Conservation (phyloP, 225 moss, liverwort and hornwort genomes). For the Marchantia polymorpha region DNA sequence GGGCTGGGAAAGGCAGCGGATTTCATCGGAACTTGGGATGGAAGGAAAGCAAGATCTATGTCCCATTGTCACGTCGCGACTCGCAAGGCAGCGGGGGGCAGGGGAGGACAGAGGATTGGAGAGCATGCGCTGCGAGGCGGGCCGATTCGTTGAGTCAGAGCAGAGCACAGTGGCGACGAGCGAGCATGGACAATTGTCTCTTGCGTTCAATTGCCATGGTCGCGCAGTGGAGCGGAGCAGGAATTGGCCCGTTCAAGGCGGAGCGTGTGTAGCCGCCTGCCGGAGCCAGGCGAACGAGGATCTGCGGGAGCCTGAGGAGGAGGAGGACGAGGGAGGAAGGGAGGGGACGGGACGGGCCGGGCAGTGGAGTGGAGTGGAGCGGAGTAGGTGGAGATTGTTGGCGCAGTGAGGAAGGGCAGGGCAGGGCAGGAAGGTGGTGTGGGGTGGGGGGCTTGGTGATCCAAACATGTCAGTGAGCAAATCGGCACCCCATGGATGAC, state of each 20-base stretch:
- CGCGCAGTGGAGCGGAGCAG: neutral
- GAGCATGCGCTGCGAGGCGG: too few relatives aligned
- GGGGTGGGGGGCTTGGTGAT: neutral
- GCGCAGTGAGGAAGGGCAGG: neutral
- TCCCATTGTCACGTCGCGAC: neutral
- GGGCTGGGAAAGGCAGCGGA: neutral
- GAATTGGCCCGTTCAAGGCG: neutral
- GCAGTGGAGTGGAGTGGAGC: neutral
- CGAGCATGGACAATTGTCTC: neutral
- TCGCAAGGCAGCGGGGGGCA: too few relatives aligned
- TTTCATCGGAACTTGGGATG: neutral
- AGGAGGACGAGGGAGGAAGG: too few relatives aligned
- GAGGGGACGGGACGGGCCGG: neutral
- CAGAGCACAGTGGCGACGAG: neutral
- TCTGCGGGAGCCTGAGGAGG: neutral
- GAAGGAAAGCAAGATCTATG: neutral
- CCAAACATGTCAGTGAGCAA: neutral
- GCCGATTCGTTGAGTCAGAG: too few relatives aligned
- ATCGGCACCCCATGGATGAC: neutral
- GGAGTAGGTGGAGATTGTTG: neutral
- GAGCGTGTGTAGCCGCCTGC: neutral
- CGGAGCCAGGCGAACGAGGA: neutral
- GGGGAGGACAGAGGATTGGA: too few relatives aligned
- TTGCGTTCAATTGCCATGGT: neutral
- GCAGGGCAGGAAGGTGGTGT: neutral